A percentile compares a stretch with the other conserved stretches of the same genome.
These are phyloP conservation scores for Mucor racemosus DNA, from an alignment of 371 early-diverging fungal species.

Conservation along the genomic window DNA sequence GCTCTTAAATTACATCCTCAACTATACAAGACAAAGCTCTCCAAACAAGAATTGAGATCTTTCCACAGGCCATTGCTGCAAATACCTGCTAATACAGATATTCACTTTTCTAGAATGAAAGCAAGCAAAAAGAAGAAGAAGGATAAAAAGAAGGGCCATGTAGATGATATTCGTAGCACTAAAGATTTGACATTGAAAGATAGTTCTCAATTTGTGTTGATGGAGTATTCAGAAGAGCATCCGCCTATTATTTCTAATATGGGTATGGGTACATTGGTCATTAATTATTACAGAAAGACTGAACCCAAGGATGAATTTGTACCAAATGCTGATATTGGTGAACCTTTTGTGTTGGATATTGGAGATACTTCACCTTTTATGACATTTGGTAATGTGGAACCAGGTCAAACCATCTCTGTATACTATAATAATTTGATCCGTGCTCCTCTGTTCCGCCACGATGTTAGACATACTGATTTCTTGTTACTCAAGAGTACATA, in stretches of 20 bases:
- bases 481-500: slow-evolving; percentile 79
- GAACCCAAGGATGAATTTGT: slow-evolving; percentile 81
- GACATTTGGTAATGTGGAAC: slow-evolving; percentile 94
- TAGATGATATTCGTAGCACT: slow-evolving; percentile 81
- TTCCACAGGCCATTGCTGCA: slow-evolving; percentile 93
- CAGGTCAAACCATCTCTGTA: slow-evolving; percentile 88
- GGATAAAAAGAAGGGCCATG: slow-evolving; percentile 71
- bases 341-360: slow-evolving; percentile 87
- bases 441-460: slow-evolving; percentile 95
- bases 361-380: slow-evolving; percentile 98
- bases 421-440: slow-evolving; percentile 97
- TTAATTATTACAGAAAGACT: slow-evolving; percentile 97
- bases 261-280: slow-evolving; percentile 97
- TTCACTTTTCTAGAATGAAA: slow-evolving; percentile 75
- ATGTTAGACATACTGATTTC: slow-evolving; percentile 80
- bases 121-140: slow-evolving; percentile 78
- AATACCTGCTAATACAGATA: slow-evolving; percentile 58
- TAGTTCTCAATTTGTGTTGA: slow-evolving; percentile 79
- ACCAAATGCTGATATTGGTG: slow-evolving; percentile 85
- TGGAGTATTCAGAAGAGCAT: slow-evolving; percentile 99
- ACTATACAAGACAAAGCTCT: slow-evolving; percentile 87
- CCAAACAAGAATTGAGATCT: slow-evolving; percentile 88
- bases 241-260: slow-evolving; percentile 95
- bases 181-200: slow-evolving; percentile 95
- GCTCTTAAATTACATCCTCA: slow-evolving; percentile 89